phyloP scores from a whole-genome alignment of 768 basidiomycete genomes.

The Mycena latifolia region DNA sequence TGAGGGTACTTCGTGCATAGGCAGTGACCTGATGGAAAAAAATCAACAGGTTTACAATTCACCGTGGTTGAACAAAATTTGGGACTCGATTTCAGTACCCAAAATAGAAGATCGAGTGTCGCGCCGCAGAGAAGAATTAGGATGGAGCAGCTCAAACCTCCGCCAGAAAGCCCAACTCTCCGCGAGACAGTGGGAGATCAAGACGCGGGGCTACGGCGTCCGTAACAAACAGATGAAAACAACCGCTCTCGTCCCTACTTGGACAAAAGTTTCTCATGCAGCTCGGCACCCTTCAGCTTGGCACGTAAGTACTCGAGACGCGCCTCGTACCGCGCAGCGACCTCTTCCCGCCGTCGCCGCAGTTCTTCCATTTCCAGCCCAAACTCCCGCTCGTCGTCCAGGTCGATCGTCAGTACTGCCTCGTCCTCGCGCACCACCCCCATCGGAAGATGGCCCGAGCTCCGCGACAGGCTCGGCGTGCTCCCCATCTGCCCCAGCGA shows the following conservation, averaged over 20 bases:
- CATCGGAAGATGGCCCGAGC: conserved; percentile 63
- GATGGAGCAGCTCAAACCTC: neutral
- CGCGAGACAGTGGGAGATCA: conserved; percentile 11
- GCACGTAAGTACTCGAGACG: conserved; percentile 86
- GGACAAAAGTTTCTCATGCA: conserved; percentile 82
- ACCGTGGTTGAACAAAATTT: too few relatives aligned
- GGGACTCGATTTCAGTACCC: too few relatives aligned
- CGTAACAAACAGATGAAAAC: conserved; percentile 9
- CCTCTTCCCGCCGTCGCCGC: conserved; percentile 75
- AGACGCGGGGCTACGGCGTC: neutral
- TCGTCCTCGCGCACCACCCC: conserved; percentile 66
- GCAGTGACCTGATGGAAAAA: too few relatives aligned
- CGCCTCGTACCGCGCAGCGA: conserved; percentile 77
- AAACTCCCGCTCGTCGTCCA: conserved; percentile 49
- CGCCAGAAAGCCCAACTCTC: neutral
- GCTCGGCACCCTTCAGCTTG: conserved; percentile 84
- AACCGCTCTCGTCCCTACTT: conserved; percentile 33
- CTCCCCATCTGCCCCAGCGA: conserved; percentile 30
- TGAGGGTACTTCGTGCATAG: too few relatives aligned
- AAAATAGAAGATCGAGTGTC: too few relatives aligned
- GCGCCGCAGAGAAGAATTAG: too few relatives aligned
- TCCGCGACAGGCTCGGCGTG: conserved; percentile 61
- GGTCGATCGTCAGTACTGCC: conserved; percentile 41
- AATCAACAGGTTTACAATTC: too few relatives aligned
- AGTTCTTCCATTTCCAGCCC: conserved; percentile 79